Percentiles rank a stretch among this genome's conserved stretches.
Conservation (phyloP, 768 basidiomycete species). For the Hypsizygus marmoreus region DNA sequence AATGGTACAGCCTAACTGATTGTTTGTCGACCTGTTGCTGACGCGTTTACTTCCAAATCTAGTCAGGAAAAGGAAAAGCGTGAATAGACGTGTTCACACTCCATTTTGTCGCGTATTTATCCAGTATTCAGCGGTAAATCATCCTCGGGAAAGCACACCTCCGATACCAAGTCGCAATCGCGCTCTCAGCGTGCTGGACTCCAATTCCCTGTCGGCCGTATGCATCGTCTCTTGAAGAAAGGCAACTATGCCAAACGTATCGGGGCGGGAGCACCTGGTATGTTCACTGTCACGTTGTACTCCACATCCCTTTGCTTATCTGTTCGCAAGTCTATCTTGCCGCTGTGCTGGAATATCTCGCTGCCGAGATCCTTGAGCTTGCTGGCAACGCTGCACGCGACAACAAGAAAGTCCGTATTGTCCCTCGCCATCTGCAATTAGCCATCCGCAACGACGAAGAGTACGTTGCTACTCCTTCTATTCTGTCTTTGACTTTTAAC, state of each 20-base stretch:
- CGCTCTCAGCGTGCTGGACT: conserved; percentile 67
- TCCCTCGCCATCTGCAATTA: conserved; percentile 80
- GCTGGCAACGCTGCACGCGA: conserved; percentile 80
- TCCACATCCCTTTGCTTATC: conserved; percentile 3
- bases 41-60: not conserved
- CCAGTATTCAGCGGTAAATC: conserved; percentile 20
- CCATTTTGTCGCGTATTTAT: conserved; percentile 12
- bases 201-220: conserved; percentile 82
- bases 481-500: not conserved
- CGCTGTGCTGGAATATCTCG: conserved; percentile 85
- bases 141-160: conserved; percentile 35
- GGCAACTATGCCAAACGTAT: conserved; percentile 75
- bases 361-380: conserved; percentile 85
- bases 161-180: conserved; percentile 59
- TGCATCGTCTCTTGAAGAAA: conserved; percentile 75
- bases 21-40: conserved; percentile 8
- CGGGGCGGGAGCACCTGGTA: conserved; percentile 69
- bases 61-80: conserved; percentile 63
- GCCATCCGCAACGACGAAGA: conserved; percentile 81
- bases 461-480: conserved; percentile 29
- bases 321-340: conserved; percentile 67
- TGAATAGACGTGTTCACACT: conserved; percentile 23
- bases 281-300: conserved; percentile 12
- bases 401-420: conserved; percentile 82
- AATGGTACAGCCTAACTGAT: conserved; percentile 23